These are phyloP conservation scores for Tricladium varicosporioides DNA, from an alignment of 2,329 filamentous ascomycete genomes.

Conservation along the genomic window DNA sequence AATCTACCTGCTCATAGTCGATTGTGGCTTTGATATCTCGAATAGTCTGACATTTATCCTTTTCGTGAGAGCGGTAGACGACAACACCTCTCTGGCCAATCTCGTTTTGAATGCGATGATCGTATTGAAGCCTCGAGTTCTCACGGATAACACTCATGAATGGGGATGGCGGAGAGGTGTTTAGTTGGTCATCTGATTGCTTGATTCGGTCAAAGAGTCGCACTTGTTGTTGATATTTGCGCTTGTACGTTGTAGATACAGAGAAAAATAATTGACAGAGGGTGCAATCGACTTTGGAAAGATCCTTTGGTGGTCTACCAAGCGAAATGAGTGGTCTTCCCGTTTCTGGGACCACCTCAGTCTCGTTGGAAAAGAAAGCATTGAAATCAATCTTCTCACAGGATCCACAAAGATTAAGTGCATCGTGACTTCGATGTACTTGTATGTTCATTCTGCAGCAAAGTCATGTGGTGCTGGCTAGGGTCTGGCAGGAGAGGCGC, in stretches of 20 bases:
- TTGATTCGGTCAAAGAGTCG: not conserved
- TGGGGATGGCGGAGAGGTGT: not conserved
- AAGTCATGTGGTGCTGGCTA: too few species aligned
- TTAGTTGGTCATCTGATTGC: not conserved
- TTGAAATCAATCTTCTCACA: too few species aligned
- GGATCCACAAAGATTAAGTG: too few species aligned
- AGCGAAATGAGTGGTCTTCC: too few species aligned
- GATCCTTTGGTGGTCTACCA: too few species aligned
- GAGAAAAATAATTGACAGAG: not conserved
- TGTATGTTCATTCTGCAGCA: too few species aligned
- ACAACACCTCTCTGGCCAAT: not conserved
- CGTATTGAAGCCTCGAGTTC: not conserved
- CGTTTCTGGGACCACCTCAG: too few species aligned
- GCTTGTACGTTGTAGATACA: not conserved
- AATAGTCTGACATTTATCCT: not conserved
- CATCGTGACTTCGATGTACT: too few species aligned
- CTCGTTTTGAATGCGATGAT: not conserved
- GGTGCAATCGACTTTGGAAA: not conserved
- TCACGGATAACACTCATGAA: not conserved
- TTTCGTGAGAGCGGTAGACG: not conserved
- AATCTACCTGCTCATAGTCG: not conserved
- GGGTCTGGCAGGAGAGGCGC: too few species aligned
- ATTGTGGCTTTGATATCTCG: not conserved
- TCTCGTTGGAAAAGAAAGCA: too few species aligned
- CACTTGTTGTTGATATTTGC: not conserved